A percentile compares a stretch with the other conserved stretches of the same genome.
Conservation (phyloP, 768 basidiomycete genomes). For the Inosperma sp. region DNA sequence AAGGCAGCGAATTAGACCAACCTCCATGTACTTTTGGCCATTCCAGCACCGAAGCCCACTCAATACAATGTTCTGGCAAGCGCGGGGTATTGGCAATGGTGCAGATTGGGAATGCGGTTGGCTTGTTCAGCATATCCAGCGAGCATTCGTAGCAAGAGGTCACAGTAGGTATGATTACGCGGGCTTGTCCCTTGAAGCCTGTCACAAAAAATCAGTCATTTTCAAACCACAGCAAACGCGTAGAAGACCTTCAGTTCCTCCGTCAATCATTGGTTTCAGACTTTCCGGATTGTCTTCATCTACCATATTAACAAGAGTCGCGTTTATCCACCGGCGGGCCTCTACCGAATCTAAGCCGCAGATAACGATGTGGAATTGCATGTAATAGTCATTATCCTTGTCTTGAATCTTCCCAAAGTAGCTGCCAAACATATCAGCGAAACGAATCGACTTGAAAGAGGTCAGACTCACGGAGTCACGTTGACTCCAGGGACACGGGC, state of each 20-base stretch:
- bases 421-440: conserved; percentile 36
- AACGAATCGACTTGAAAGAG: not conserved
- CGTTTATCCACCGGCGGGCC: conserved; percentile 98
- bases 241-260: conserved; percentile 89
- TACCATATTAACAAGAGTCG: conserved; percentile 91
- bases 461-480: conserved; percentile 94
- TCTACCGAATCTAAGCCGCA: conserved; percentile 97
- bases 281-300: conserved; percentile 92
- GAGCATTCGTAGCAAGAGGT: conserved; percentile 98
- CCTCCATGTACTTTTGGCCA: conserved; percentile 95
- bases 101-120: conserved; percentile 94
- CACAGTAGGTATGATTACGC: conserved; percentile 92
- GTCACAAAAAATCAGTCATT: conserved; percentile 5
- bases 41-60: conserved; percentile 98
- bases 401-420: conserved; percentile 98
- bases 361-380: conserved; percentile 95
- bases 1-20: conserved; percentile 29
- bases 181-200: conserved; percentile 99
- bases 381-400: conserved; percentile 90
- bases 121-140: conserved; percentile 97
- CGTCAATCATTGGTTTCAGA: conserved; percentile 94
- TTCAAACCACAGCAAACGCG: not conserved
- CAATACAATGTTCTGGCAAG: conserved; percentile 97
- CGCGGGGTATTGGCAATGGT: conserved; percentile 99
- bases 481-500: conserved; percentile 91